These are phyloP conservation scores for Exserohilum rostratum DNA, from an alignment of 2,329 filamentous ascomycete genomes.

Conservation along the genomic window DNA sequence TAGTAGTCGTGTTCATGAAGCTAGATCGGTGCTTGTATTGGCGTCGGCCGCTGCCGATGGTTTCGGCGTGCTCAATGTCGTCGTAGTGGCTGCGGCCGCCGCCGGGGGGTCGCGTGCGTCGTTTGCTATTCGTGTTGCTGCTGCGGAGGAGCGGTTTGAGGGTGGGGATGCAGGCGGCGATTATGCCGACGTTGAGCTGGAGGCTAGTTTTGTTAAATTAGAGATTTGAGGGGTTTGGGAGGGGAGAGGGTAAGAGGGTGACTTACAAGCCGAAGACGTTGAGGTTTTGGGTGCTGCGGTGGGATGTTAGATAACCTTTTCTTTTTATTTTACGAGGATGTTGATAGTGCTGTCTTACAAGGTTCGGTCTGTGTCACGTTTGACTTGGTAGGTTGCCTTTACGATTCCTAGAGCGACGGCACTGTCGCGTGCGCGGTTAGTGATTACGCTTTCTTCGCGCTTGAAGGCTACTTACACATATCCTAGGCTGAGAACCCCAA, in stretches of 20 bases:
- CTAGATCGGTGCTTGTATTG: background rate
- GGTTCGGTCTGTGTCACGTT: background rate
- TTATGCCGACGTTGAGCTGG: conserved; percentile 10
- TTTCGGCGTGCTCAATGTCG: background rate
- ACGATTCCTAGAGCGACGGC: conserved; percentile 1
- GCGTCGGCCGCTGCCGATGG: background rate
- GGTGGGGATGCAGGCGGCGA: conserved; percentile 5
- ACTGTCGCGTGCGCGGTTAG: background rate
- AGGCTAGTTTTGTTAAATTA: no score
- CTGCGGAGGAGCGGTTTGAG: conserved; percentile 4
- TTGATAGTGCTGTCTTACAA: background rate
- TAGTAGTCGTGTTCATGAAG: background rate
- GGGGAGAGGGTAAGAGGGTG: no score
- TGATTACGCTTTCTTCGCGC: no score
- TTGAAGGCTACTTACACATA: background rate
- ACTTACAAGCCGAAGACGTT: conserved; percentile 2
- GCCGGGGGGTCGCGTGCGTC: background rate
- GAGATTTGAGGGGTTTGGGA: no score
- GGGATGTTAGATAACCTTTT: no score
- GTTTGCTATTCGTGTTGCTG: no score
- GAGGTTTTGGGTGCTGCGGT: background rate
- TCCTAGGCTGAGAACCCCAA: conserved; percentile 3
- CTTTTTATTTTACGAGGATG: no score
- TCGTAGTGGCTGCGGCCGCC: background rate
- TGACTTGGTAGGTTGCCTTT: background rate